Base-by-base conservation (phyloP, 768 basidiomycete species). In the Trametes villosa region DNA sequence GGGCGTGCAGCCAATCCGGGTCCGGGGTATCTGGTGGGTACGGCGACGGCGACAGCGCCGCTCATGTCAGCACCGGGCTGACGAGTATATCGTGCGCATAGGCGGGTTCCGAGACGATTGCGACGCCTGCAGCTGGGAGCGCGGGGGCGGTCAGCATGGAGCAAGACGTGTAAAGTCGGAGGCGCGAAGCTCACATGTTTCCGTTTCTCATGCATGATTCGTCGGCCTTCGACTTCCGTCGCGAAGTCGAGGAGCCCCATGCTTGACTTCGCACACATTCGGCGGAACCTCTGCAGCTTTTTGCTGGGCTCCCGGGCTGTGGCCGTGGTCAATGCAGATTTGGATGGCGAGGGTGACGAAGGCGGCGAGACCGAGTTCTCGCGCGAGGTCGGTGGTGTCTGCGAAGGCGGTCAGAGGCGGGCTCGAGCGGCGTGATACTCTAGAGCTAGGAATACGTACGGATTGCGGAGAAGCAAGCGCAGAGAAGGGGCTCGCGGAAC, bases 231-330 rank as follows among this genome's bases (percentile, higher is more conserved):
- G 45, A 62, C 36, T 53, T 62, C 61, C 50, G 51, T 49, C 36
- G 47, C 61, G 36, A 62, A 62, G 49, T 62, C 61, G 55, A 62
- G 56, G n/a, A 62, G 52, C 22, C 56, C 44, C 45, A 53, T 62
- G 34, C 56, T 49, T 18, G 61, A 30, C 44, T 46, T 44, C 11
- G 51, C 55, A 42, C 61, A 53, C 56, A 62, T 49, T 17, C 51
- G 61, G 45, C 55, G 34, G 55, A 38, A 62, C 27, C 53, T 62
- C 22, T 52, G 55, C 34, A 62, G 49, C 36, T 57, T 62, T 47
- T 30, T 45, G 50, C 36, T n/a, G n/a, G n/a, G n/a, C n/a, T 40
- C 30, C 41, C 42, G 2, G 24, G 51, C 20, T 40, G 15, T 8
- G 38, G 41, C 27, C 41, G 11, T 18, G 53, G 24, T 30, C 47